These are phyloP conservation scores for Areca catechu DNA, from an alignment of 176 grass and related monocot species.

Conservation along the genomic window DNA sequence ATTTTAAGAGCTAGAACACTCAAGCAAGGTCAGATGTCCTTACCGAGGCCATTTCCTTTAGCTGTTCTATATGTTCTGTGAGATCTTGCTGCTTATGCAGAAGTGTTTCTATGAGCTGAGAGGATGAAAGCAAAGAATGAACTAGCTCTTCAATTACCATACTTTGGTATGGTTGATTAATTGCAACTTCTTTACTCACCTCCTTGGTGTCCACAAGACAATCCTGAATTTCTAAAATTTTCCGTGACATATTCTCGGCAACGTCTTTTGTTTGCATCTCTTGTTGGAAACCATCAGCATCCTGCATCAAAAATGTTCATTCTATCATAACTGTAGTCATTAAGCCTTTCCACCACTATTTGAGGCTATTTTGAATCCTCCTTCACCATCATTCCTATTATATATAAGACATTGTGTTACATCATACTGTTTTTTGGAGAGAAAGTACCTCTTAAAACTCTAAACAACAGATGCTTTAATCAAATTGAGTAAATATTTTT, in stretches of 20 bases:
- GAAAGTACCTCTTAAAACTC: too few relatives aligned
- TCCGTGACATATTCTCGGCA: slow-evolving; percentile 28
- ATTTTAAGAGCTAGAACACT: too few relatives aligned
- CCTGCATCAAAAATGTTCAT: slow-evolving; percentile 16
- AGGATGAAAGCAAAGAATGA: slow-evolving; percentile 10
- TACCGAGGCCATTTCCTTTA: slow-evolving; percentile 49
- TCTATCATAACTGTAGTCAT: too few relatives aligned
- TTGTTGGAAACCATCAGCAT: slow-evolving; percentile 11
- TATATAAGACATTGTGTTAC: too few relatives aligned
- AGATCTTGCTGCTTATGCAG: slow-evolving; percentile 58
- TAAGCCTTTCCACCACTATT: too few relatives aligned
- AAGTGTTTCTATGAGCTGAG: slow-evolving; percentile 53
- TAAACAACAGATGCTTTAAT: too few relatives aligned
- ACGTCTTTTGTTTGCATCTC: slow-evolving; percentile 15
- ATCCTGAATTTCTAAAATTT: slow-evolving; percentile 51
- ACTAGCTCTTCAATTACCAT: slow-evolving; percentile 3
- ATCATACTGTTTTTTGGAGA: too few relatives aligned
- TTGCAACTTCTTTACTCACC: slow-evolving; percentile 30
- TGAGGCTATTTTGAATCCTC: too few relatives aligned
- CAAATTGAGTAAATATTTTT: too few relatives aligned
- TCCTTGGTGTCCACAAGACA: slow-evolving; percentile 44
- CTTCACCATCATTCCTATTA: too few relatives aligned
- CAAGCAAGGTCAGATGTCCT: slow-evolving; percentile 1
- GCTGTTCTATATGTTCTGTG: slow-evolving; percentile 37
- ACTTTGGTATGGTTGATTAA: not conserved